These are phyloP conservation scores for Terana coerulea DNA, from an alignment of 768 basidiomycete species.

Conservation along the genomic window DNA sequence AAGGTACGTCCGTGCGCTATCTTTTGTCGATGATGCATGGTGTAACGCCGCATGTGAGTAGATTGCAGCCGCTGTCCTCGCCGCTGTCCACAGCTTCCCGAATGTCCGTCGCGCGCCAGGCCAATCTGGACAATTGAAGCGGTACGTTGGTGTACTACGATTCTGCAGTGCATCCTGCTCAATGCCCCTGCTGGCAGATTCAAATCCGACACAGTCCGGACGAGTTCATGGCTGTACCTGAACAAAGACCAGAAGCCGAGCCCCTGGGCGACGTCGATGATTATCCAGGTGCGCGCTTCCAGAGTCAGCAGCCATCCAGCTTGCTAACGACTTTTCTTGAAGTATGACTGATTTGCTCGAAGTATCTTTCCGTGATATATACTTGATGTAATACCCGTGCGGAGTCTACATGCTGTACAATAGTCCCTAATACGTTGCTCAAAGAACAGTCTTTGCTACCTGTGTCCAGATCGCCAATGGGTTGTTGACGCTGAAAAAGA, in stretches of 20 bases:
- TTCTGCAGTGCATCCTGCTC: neutral
- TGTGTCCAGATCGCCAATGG: conserved; percentile 52
- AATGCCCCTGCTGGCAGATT: conserved; percentile 35
- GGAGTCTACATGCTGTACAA: neutral
- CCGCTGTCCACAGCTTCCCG: conserved; percentile 54
- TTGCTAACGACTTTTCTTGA: neutral
- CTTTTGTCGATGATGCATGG: neutral
- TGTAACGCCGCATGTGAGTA: conserved; percentile 18
- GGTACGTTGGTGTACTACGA: conserved; percentile 30
- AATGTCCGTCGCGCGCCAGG: conserved; percentile 66
- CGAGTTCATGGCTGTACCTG: conserved; percentile 54
- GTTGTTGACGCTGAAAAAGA: conserved; percentile 47
- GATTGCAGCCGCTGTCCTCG: conserved; percentile 60
- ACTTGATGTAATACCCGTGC: neutral
- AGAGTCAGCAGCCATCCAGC: neutral
- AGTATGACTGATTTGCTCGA: conserved; percentile 10
- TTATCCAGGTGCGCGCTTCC: conserved; percentile 44
- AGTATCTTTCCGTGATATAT: neutral
- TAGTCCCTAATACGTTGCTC: neutral
- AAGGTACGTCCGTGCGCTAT: conserved; percentile 35
- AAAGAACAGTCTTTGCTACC: conserved; percentile 31
- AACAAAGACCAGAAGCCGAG: conserved; percentile 42
- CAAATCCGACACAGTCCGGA: conserved; percentile 39
- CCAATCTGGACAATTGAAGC: conserved; percentile 57
- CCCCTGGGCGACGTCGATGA: conserved; percentile 69